phyloP scores from a whole-genome alignment of 2,329 filamentous ascomycete genomes.

The Alternaria arborescens region DNA sequence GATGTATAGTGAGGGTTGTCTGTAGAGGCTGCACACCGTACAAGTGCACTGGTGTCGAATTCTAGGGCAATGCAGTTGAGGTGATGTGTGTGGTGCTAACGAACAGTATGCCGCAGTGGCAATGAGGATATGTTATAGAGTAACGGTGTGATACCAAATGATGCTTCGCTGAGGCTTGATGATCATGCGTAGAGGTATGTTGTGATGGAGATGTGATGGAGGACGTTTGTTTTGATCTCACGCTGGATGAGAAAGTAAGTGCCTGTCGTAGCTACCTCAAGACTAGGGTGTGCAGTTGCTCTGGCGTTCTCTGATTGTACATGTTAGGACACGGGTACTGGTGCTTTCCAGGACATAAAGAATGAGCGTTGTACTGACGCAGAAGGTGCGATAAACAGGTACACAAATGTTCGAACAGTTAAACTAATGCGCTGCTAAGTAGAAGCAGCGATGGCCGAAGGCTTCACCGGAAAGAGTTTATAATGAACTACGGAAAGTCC shows the following conservation, averaged over 20 bases:
- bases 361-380: not conserved
- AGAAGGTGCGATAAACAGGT: not conserved
- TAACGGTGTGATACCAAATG: not conserved
- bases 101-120: not conserved
- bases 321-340: not conserved
- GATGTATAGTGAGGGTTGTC: not conserved
- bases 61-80: not conserved
- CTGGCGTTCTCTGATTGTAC: not conserved
- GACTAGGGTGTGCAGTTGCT: too few relatives aligned
- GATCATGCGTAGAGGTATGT: not conserved
- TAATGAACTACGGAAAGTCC: not conserved
- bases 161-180: not conserved
- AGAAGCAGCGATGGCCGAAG: accelerated
- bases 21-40: not conserved
- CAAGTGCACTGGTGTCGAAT: not conserved
- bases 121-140: not conserved
- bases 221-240: not conserved
- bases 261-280: not conserved
- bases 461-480: not conserved
- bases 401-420: not conserved
- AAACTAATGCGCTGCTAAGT: too few relatives aligned
- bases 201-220: not conserved
- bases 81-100: not conserved
- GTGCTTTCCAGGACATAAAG: not conserved
- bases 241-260: not conserved